Percentiles rank a stretch among this genome's conserved stretches.
Conservation (phyloP, 345 rosid species). For the Brassica rapa region DNA sequence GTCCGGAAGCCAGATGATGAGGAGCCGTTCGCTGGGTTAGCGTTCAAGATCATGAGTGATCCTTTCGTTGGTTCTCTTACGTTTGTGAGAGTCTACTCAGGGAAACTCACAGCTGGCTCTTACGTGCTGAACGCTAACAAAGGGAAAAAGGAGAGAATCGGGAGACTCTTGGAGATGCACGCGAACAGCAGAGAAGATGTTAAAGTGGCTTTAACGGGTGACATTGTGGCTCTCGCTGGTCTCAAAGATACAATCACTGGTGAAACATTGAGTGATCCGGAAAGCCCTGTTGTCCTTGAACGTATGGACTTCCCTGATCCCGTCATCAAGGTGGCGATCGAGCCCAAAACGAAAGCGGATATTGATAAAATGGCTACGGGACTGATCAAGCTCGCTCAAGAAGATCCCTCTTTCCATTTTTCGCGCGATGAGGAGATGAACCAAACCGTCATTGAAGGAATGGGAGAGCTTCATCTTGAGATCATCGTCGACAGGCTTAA, state of each 20-base stretch:
- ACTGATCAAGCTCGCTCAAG: conserved; percentile 93
- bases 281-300: conserved; percentile 77
- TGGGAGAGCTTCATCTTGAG: conserved; percentile 99
- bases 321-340: conserved; percentile 96
- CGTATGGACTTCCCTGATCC: conserved; percentile 99
- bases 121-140: conserved; percentile 91
- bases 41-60: conserved; percentile 98
- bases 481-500: conserved; percentile 91
- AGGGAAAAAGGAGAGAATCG: conserved; percentile 96
- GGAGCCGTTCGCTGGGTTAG: conserved; percentile 86
- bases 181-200: conserved; percentile 97
- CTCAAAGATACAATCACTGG: conserved; percentile 90
- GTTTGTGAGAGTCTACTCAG: conserved; percentile 87
- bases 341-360: conserved; percentile 97
- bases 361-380: conserved; percentile 87
- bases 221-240: conserved; percentile 92
- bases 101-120: conserved; percentile 82
- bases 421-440: conserved; percentile 93
- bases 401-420: conserved; percentile 98
- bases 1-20: conserved; percentile 69
- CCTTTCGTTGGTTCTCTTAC: conserved; percentile 95
- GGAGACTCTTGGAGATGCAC: conserved; percentile 96
- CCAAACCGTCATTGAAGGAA: conserved; percentile 97
- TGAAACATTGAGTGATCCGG: conserved; percentile 80
- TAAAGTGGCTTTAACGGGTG: conserved; percentile 82